Percentiles rank a stretch among this genome's conserved stretches.
Conservation (phyloP, 169 alveolate species). For the Cryptosporidium sp. region DNA sequence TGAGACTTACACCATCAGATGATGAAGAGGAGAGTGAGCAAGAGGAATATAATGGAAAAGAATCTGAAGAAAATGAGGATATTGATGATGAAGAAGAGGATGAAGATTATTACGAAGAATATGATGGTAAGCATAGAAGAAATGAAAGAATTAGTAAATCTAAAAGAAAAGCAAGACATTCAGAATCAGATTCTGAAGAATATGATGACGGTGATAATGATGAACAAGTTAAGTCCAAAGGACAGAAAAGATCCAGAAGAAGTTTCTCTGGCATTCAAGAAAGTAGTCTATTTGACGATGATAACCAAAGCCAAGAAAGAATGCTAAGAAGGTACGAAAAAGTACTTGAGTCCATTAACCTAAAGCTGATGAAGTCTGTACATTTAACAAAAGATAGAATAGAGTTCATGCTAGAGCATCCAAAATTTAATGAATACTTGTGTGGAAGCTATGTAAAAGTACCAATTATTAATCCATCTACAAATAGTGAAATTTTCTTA, state of each 20-base stretch:
- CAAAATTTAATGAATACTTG: constrained; percentile 41
- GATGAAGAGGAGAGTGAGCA: constrained; percentile 21
- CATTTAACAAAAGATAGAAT: constrained; percentile 58
- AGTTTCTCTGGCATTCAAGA: neutral
- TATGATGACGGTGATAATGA: neutral
- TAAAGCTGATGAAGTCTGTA: constrained; percentile 57
- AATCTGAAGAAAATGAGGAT: constrained; percentile 6
- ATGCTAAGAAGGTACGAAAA: constrained; percentile 29
- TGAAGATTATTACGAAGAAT: neutral
- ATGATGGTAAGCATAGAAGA: neutral
- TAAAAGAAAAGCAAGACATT: neutral
- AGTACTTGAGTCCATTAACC: constrained; percentile 30
- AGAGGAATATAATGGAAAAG: neutral
- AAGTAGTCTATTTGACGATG: constrained; percentile 32
- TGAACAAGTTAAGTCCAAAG: neutral
- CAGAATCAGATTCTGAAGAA: neutral
- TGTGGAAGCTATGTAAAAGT: constrained; percentile 71
- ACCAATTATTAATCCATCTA: constrained; percentile 46
- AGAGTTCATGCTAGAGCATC: constrained; percentile 67
- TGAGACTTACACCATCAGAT: constrained; percentile 12
- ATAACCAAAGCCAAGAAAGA: constrained; percentile 22
- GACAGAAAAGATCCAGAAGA: neutral
- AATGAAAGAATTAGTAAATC: neutral
- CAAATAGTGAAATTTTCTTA: constrained; percentile 37
- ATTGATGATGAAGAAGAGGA: neutral